Conservation (phyloP, 1,284 basidiomycete genomes). For the Paramarasmius palmivorus region DNA sequence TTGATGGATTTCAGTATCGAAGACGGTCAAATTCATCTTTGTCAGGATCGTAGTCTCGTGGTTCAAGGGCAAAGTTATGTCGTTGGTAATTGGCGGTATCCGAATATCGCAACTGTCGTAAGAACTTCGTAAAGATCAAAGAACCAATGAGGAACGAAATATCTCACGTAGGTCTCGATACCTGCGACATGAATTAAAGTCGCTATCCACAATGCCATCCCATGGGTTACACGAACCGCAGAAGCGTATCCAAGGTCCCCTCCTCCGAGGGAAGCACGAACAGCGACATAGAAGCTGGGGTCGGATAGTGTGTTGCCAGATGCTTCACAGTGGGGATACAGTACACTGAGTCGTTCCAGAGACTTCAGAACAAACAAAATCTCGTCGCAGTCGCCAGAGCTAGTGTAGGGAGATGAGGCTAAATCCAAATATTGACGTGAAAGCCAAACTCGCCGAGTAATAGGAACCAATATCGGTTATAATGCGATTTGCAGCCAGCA, state of each 20-base stretch:
- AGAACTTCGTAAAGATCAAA: no score
- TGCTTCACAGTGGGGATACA: constrained; percentile 21
- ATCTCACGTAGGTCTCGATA: constrained; percentile 25
- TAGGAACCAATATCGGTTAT: constrained; percentile 23
- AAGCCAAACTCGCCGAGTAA: constrained; percentile 19
- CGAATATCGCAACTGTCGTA: no score
- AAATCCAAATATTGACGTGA: background rate
- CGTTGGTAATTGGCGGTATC: no score
- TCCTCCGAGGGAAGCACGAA: constrained; percentile 17
- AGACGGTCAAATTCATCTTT: no score
- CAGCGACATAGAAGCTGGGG: constrained; percentile 18
- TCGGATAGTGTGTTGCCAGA: constrained; percentile 12
- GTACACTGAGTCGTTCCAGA: constrained; percentile 1
- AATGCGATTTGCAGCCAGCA: constrained; percentile 19
- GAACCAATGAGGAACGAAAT: background rate
- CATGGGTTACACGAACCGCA: constrained; percentile 18
- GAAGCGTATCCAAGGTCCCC: constrained; percentile 17
- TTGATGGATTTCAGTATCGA: no score
- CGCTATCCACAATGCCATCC: constrained; percentile 28
- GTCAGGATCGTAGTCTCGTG: no score
- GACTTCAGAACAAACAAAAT: constrained; percentile 19
- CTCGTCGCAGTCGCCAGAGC: constrained; percentile 29
- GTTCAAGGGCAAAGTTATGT: no score
- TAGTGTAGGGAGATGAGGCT: constrained; percentile 2
- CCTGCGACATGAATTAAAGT: constrained; percentile 23